Conservation (phyloP, 768 basidiomycete species). For the Auricularia sp. region DNA sequence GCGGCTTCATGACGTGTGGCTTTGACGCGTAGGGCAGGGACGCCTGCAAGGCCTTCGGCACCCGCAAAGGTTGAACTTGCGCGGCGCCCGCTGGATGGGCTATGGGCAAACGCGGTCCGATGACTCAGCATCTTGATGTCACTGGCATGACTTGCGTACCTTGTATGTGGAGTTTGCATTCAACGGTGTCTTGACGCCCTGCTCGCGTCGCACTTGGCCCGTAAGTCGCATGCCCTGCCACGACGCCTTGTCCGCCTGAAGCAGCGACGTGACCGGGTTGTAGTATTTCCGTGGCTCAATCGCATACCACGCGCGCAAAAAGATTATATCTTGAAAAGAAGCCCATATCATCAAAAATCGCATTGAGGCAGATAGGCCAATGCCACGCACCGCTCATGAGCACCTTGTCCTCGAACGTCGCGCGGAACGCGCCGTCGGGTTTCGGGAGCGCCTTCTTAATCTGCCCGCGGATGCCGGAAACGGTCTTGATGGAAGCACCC, state of each 20-base stretch:
- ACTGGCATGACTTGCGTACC: slow-evolving; percentile 19
- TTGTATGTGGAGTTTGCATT: slow-evolving; percentile 85
- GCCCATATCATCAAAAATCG: neutral
- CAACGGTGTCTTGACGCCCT: slow-evolving; percentile 72
- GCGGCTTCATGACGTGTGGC: slow-evolving; percentile 71
- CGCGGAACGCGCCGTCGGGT: slow-evolving; percentile 90
- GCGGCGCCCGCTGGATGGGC: slow-evolving; percentile 62
- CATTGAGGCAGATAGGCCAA: neutral
- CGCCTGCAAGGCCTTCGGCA: slow-evolving; percentile 86
- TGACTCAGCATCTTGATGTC: neutral
- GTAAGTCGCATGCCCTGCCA: slow-evolving; percentile 97
- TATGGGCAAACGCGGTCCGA: slow-evolving; percentile 10
- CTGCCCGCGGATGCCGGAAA: slow-evolving; percentile 92
- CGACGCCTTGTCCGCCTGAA: slow-evolving; percentile 66
- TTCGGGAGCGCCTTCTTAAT: slow-evolving; percentile 94
- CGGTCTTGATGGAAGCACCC: slow-evolving; percentile 91
- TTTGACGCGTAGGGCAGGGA: slow-evolving; percentile 88
- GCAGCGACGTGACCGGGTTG: slow-evolving; percentile 88
- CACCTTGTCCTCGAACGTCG: slow-evolving; percentile 97
- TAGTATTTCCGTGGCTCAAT: slow-evolving; percentile 93
- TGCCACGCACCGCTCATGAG: slow-evolving; percentile 74
- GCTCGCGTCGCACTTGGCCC: slow-evolving; percentile 81
- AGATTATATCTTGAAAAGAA: slow-evolving; percentile 67
- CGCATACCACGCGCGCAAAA: slow-evolving; percentile 94
- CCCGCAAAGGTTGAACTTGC: slow-evolving; percentile 85